Evolutionary conservation across 2,329 filamentous ascomycete genomes (phyloP).

Genomic region (Cryphonectria radicalis): DNA sequence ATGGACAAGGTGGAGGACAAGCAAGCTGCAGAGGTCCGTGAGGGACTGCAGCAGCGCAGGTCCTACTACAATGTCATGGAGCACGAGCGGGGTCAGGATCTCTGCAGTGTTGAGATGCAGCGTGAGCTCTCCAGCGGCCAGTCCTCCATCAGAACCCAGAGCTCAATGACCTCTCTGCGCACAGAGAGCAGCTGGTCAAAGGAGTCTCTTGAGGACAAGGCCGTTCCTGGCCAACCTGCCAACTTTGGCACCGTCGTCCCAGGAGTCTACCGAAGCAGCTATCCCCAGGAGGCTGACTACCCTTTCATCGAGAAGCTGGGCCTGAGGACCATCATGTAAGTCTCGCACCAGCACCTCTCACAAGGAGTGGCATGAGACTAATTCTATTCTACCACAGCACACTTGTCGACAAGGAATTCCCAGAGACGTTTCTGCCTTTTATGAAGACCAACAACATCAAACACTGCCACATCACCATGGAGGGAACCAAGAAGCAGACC

Average conservation of each 20-base stretch:
- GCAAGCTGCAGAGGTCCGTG: conserved; percentile 7
- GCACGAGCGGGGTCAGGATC: conserved; percentile 1
- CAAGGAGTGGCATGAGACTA: background rate
- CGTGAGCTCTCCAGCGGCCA: conserved; percentile 25
- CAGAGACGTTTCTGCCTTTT: conserved; percentile 61
- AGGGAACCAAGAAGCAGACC: conserved; percentile 82
- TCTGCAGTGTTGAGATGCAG: conserved; percentile 25
- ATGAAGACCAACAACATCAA: conserved; percentile 69
- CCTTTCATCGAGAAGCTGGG: conserved; percentile 68
- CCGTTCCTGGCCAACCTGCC: conserved; percentile 48
- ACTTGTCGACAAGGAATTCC: conserved; percentile 65
- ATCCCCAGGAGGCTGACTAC: conserved; percentile 73
- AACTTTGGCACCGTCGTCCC: conserved; percentile 80
- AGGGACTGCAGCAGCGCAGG: conserved; percentile 25
- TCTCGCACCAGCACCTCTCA: conserved; percentile 22
- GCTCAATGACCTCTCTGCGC: conserved; percentile 15
- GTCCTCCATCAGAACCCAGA: conserved; percentile 12
- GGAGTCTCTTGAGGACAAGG: conserved; percentile 3
- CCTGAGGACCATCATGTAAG: conserved; percentile 80
- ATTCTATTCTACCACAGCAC: conserved; percentile 48
- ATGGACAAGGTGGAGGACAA: conserved; percentile 24
- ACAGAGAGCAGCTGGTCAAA: conserved; percentile 24
- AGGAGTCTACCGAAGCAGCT: conserved; percentile 81
- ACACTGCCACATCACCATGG: conserved; percentile 77
- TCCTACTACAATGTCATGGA: conserved; percentile 21